Evolutionary conservation across 306 rosid genomes (phyloP), one percentile per base, ranked within the genome.

Genomic region (Glycine soja): DNA sequence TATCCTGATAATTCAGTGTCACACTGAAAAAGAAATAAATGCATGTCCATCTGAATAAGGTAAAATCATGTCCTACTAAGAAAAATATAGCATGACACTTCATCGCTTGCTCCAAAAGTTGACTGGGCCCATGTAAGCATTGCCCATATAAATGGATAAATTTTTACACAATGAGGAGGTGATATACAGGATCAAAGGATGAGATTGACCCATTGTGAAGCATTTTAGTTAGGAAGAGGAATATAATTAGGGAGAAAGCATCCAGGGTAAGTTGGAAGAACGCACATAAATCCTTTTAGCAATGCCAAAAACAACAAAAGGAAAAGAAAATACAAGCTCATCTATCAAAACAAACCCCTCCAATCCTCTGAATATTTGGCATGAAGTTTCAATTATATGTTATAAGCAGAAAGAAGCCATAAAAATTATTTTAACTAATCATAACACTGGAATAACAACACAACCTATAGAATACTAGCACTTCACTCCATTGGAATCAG

Each of bases 341-440:
- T 42, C 45, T 42, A 4, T 42, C 8, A 42, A 42, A 64, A 36
- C 70, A 45, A 75, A 30, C 47, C 47, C 43, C 70, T 57, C 68
- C 32, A 19, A 58, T 59, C 38, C 50, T 61, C 68, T 42, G 16
- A 52, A 53, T 53, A n/a, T 53, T n/a, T 53, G 59, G 59, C 74
- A 53, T 5, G 45, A 24, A 50, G 64, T 67, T 6, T 53, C 52
- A 30, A 19, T 65, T 19, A 7, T 9, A 67, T 5, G n/a, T 52
- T 42, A 40, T 42, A 36, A 12, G 81, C 65, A 52, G 75, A 40
- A 66, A 30, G 68, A 54, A 36, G 75, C 75, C 57, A 78, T 24
- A 58, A 1, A 18, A 74, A 46, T 43, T 10, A 74, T 43, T 42
- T 43, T 18, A 19, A 42, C 56, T 18, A 24, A 24, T 24, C 68